phyloP scores from a whole-genome alignment of 345 rosid genomes.

The Syzygium aromaticum region DNA sequence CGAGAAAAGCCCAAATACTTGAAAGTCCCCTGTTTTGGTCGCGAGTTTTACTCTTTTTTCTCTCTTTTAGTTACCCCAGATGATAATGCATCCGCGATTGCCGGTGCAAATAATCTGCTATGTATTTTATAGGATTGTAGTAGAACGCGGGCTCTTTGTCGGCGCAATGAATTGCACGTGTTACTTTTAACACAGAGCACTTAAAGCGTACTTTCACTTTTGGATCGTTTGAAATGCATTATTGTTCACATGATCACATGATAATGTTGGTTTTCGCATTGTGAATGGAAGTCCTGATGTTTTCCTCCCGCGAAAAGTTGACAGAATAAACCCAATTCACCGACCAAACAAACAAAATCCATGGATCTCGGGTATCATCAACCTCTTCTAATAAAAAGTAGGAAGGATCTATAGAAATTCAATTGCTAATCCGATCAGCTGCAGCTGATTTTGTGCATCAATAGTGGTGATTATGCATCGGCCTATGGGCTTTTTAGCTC shows the following conservation, averaged over 20 bases:
- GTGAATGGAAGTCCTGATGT: not conserved
- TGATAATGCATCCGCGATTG: no score
- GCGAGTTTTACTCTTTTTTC: no score
- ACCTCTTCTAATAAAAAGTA: no score
- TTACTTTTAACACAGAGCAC: not conserved
- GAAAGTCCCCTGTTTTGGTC: not conserved
- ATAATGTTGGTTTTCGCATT: not conserved
- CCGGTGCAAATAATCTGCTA: not conserved
- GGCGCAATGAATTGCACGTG: not conserved
- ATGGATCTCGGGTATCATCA: not conserved
- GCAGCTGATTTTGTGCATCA: not conserved
- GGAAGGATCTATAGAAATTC: not conserved
- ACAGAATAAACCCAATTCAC: no score
- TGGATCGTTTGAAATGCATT: not conserved
- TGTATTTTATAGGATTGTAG: not conserved
- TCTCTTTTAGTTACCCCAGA: no score
- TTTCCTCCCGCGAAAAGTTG: no score
- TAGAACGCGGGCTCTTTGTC: rapidly evolving
- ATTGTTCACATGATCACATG: not conserved
- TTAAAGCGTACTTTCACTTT: not conserved
- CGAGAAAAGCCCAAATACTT: no score
- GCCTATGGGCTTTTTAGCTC: not conserved
- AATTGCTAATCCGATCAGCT: no score
- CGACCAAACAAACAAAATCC: not conserved
- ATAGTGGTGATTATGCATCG: not conserved